These are phyloP conservation scores for Rutstroemia sydowiana DNA, from an alignment of 2,329 filamentous ascomycete species.

Conservation along the genomic window DNA sequence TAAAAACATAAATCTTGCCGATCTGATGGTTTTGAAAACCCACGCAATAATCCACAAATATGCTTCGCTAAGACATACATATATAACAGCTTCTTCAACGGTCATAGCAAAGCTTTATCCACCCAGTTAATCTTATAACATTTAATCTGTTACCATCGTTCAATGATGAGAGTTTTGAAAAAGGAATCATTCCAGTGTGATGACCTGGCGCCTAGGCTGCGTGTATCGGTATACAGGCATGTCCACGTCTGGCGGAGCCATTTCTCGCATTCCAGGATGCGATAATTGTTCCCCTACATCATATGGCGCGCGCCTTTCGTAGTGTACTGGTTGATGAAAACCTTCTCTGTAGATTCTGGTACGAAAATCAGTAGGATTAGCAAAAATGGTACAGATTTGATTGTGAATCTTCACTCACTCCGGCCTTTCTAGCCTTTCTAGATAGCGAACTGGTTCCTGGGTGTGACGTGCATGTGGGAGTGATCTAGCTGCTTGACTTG, in stretches of 20 bases:
- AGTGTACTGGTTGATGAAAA: slow-evolving; percentile 8
- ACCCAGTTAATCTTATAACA: neutral
- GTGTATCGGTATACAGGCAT: slow-evolving; percentile 11
- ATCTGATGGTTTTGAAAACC: too few relatives aligned
- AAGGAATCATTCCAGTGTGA: slow-evolving; percentile 14
- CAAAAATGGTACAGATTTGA: neutral
- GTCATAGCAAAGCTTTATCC: too few relatives aligned
- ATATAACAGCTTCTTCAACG: too few relatives aligned
- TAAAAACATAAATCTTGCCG: too few relatives aligned
- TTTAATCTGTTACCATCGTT: neutral
- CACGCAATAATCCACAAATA: too few relatives aligned
- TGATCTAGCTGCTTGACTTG: slow-evolving; percentile 16
- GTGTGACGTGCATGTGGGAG: slow-evolving; percentile 11
- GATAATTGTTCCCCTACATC: neutral
- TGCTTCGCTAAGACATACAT: too few relatives aligned
- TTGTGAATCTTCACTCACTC: slow-evolving; percentile 20
- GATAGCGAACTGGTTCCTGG: slow-evolving; percentile 20
- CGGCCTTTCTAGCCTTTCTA: slow-evolving; percentile 20
- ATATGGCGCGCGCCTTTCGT: slow-evolving; percentile 10
- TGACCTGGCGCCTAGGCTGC: slow-evolving; percentile 16
- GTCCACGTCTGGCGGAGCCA: neutral
- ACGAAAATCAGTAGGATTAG: slow-evolving; percentile 13
- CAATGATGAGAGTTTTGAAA: neutral
- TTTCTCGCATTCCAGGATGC: slow-evolving; percentile 4
- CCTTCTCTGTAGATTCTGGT: slow-evolving; percentile 14